Base-by-base conservation (phyloP, 1,284 basidiomycete species). In the Puccinia hordei region DNA sequence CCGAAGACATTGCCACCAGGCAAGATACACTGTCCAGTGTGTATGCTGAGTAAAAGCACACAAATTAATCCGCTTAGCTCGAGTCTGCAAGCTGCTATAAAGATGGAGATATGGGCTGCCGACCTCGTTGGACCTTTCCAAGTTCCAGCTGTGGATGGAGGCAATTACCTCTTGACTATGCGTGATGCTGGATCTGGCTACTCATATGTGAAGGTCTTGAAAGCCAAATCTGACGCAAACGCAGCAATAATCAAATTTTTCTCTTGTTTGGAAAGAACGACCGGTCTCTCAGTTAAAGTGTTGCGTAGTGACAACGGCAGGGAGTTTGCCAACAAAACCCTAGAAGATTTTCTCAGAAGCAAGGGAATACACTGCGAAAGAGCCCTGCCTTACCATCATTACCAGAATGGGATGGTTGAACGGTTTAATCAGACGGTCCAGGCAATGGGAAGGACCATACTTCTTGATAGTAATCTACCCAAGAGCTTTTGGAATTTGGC, bases 61-160 rank as follows among this genome's bases (percentile, higher is more conserved):
- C 5, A 30, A 2, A 10, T 71, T 17, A 71, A 71, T 19, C 68
- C 68, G 1, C 46, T 71, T 0, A 2, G 4, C 6, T 4, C 24
- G 8, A 27, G 46, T 30, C 8, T 9, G 51, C 2, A 24, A 53
- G 24, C 4, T 30, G 22, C 24, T 1, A 33, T 41, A 17, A 30
- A n/a, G n/a, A 1, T 73, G 17, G 71, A 73, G 10, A 41, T 73
- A 8, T 10, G 57, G 22, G 71, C 38, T 10, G 53, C 38, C 2
- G 71, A 73, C 38, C 71, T 73, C 30, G 59, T 73, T 8, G 71
- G 71, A 1, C 71, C 71, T 6, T 73, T 73, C 24, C 19, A 73
- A 12, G 27, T 73, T 3, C 27, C 51, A 30, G n/a, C 53, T 2
- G 10, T 38, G 5, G 46, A 73, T 44, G 53, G 53, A 8, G 30